These are phyloP conservation scores for Suhomyces taliae DNA, from an alignment of 1,139 yeast genomes.

Conservation along the genomic window DNA sequence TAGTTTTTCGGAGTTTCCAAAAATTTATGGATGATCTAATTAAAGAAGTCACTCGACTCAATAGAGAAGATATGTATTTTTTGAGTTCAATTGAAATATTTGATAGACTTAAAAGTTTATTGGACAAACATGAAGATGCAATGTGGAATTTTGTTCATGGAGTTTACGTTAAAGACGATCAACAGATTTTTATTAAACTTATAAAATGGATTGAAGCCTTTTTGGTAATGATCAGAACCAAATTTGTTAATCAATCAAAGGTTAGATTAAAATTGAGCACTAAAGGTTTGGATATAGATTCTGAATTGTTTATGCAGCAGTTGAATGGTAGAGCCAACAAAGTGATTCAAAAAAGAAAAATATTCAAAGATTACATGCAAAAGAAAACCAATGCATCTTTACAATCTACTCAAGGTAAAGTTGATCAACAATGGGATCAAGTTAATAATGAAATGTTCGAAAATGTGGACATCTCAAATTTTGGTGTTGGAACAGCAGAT, in stretches of 20 bases:
- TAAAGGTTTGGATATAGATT: slow-evolving; percentile 19
- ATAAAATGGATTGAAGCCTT: slow-evolving; percentile 66
- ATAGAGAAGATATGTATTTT: slow-evolving; percentile 50
- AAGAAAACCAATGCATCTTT: slow-evolving; percentile 18
- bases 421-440: slow-evolving; percentile 52
- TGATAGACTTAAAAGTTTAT: slow-evolving; percentile 59
- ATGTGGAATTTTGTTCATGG: slow-evolving; percentile 76
- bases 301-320: slow-evolving; percentile 30
- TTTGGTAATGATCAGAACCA: slow-evolving; percentile 56
- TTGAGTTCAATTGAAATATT: slow-evolving; percentile 55
- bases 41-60: slow-evolving; percentile 43
- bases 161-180: slow-evolving; percentile 71
- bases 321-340: slow-evolving; percentile 30
- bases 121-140: slow-evolving; percentile 68
- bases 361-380: slow-evolving; percentile 36
- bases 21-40: slow-evolving; percentile 73
- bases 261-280: slow-evolving; percentile 41
- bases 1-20: slow-evolving; percentile 73
- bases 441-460: slow-evolving; percentile 46
- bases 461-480: slow-evolving; percentile 41
- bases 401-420: slow-evolving; percentile 25
- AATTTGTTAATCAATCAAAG: slow-evolving; percentile 53
- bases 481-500: slow-evolving; percentile 63
- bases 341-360: slow-evolving; percentile 29
- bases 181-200: slow-evolving; percentile 66